Base-by-base conservation (phyloP, 2,329 filamentous ascomycete species). In the Conoideocrella luteorostrata region DNA sequence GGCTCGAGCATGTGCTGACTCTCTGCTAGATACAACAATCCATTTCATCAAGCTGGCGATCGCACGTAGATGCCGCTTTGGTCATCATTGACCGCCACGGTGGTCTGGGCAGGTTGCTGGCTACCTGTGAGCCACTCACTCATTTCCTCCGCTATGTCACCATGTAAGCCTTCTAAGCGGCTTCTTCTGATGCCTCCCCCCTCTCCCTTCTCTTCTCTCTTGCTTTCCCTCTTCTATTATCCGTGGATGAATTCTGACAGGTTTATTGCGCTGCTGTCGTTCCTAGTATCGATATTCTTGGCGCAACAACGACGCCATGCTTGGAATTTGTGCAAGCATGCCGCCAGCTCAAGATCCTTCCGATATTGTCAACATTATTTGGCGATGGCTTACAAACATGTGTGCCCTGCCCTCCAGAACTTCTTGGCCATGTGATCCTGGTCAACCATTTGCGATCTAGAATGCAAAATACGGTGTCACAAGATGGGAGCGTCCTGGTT, bases 371-470 rank as follows among this genome's bases (percentile, higher is more conserved):
- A 3, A 29, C 35, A 10, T 43, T 56, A 18, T 57, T 51, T 29
- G 50, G 50, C 1, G 20, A 48, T 2, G 49, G 42, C 15, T 46
- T 54, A 13, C 46, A 37, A 21, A 57, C 57, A 0, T 43, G 51
- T 11, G 39, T 57, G 7, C 46, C 53, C 5, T 53, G 50, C 17
- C 54, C 56, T 0, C 40, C 41, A 1, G 20, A 46, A 4, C 44
- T 59, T 11, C 38, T 59, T 5, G 38, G 40, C 22, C 18, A 49
- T 10, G 42, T 58, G 1, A 46, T 57, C 21, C 32, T 39, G 18
- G 49, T 57, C 38, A 58, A 54, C 37, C 29, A 49, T 29, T 47
- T 56, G 11, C 52, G 57, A 11, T 41, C 56, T 13, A 29, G 29
- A 18, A 10, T 34, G 7, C 9, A 17, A 9, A n/a, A 13, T 34